Conservation (phyloP, 305 asterid species). For the Caryopteris hybrid region DNA sequence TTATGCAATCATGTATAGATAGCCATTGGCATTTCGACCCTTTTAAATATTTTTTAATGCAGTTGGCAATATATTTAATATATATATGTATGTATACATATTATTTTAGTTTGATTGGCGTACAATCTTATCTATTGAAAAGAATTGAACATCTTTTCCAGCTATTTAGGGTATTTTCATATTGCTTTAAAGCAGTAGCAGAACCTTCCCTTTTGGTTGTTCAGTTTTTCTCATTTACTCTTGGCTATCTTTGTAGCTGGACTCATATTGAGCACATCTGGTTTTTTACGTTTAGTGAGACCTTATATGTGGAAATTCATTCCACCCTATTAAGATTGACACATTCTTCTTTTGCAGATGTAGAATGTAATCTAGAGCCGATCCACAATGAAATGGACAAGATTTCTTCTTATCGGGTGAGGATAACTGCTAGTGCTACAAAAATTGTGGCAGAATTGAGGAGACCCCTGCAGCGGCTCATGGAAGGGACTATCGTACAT, state of each 20-base stretch:
- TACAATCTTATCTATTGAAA: neutral
- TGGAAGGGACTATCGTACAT: conserved; percentile 46
- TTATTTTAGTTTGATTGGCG: neutral
- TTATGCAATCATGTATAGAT: neutral
- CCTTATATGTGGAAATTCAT: neutral
- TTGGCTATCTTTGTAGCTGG: neutral
- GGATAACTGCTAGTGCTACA: conserved; percentile 55
- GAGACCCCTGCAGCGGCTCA: conserved; percentile 47
- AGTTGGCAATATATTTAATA: no score
- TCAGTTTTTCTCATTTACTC: neutral
- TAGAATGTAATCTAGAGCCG: conserved; percentile 38
- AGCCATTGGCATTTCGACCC: neutral
- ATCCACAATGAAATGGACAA: conserved; percentile 31
- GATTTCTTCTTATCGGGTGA: conserved; percentile 37
- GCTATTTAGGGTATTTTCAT: neutral
- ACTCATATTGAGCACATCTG: neutral
- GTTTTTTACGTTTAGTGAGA: neutral
- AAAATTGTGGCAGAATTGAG: conserved; percentile 54
- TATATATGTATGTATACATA: neutral
- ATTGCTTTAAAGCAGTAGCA: neutral
- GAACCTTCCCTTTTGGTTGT: neutral
- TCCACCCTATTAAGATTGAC: neutral
- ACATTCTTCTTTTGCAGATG: conserved; percentile 40
- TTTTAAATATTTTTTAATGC: no score
- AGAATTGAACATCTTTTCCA: neutral